Base-by-base conservation (phyloP, 2,329 filamentous ascomycete species). In the Ramularia collo-cygni region DNA sequence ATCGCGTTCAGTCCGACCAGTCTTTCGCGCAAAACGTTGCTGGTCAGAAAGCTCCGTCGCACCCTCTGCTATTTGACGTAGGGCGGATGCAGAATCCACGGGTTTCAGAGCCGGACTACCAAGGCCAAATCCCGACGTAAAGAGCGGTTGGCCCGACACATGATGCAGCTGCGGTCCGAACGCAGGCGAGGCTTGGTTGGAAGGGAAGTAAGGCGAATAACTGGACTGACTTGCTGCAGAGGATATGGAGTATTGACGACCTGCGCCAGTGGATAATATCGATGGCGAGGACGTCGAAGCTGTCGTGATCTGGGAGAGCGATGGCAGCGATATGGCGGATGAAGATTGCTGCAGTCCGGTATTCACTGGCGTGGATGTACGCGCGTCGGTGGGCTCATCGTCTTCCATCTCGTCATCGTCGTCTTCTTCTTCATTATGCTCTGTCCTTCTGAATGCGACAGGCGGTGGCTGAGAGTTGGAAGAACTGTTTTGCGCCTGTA, bases 321-420 rank as follows among this genome's bases (percentile, higher is more conserved):
- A 58, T 8, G 57, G 57, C 3, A 79, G 4, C 62, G 61, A 14
- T 63, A 66, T 39, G 33, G 53, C 28, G 4, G 51, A 53, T 33
- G 28, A 35, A 13, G 46, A 51, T 15, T 46, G 50, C 15, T 52
- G 48, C 4, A 47, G 40, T 1, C 42, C 37, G 3, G 47, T 33
- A 1, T 50, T 55, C 5, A 44, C 47, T 12, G 48, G 55, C 69
- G 70, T 5, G 69, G 44, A 40, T 4, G 47, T 42, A 4, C 44
- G 30, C n/a, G 29, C 28, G 10, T 35, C 40, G 8, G 24, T 36
- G 8, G 30, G 24, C 8, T 46, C 41, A 19, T 46, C 72, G 35
- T 71, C 74, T 4, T 67, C 69, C 76, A 81, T 81, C 27, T 84
- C 69, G 40, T 74, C 70, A 5, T 70, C 67, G 32, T 70, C 67